Base-by-base conservation (phyloP, 768 basidiomycete species). In the Galerina sulciceps region DNA sequence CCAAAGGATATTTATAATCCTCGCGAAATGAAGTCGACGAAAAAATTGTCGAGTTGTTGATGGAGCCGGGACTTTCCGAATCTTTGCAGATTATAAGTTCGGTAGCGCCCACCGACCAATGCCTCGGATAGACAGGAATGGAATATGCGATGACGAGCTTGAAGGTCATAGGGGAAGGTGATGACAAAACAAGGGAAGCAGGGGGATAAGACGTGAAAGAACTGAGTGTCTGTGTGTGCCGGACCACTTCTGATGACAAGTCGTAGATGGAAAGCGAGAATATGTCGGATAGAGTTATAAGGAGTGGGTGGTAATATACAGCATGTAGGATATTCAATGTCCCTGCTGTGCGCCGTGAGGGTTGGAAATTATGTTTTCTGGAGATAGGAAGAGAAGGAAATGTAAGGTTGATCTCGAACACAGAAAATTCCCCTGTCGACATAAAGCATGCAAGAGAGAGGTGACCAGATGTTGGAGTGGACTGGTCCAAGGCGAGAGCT, bases 171-270 rank as follows among this genome's bases (percentile, higher is more conserved):
- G 82, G 66, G 15, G 86, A 79, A 20, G 84, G 83, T 20, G 81
- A 77, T 20, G 91, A 90, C 45, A 94, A 74, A n/a, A 92, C 84
- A n/a, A 94, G 73, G 4, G 91, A 93, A 3, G 86, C 84, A 1
- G 93, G 92, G 1, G 90, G 89, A 69, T 87, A 88, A 3, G 90
- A 91, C 9, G 89, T 88, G 72, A 89, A 93, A 1, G 91, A 90
- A 34, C 81, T 83, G 15, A 93, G 75, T 1, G 88, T 88, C 71
- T 93, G 90, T 0, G 79, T 82, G 62, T 82, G 86, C 10, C 70
- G 74, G 47, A 86, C 77, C 9, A 67, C 73, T 61, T 81, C 78
- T 23, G 74, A 76, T 13, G 84, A 84, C 42, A 93, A 69, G 67
- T 91, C 86, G 69, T 89, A 94, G n/a, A 93, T 71, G 44, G 85